These are phyloP conservation scores for Metschnikowia matae DNA, from an alignment of 805 yeast species.

Conservation along the genomic window DNA sequence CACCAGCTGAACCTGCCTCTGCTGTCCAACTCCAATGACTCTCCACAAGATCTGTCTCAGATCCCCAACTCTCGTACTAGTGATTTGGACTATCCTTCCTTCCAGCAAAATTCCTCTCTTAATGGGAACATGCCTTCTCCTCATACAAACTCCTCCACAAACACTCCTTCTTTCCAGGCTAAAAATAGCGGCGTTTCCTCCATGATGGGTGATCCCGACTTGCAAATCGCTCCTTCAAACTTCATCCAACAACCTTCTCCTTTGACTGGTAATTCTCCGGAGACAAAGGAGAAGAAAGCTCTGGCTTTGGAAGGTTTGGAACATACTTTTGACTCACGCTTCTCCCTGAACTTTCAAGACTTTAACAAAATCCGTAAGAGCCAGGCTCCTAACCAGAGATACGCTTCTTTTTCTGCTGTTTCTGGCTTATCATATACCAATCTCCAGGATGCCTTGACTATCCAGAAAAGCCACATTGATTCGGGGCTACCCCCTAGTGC, in stretches of 20 bases:
- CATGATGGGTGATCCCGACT: constrained; percentile 9
- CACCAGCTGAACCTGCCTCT: constrained; percentile 10
- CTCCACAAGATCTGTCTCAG: constrained; percentile 4
- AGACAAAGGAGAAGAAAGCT: constrained; percentile 10
- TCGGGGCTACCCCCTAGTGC: constrained; percentile 25
- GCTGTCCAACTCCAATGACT: constrained; percentile 11
- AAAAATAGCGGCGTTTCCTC: constrained; percentile 2
- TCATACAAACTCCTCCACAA: constrained; percentile 21
- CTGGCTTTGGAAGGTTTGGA: constrained; percentile 1
- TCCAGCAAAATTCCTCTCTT: background rate
- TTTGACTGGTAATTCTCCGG: constrained; percentile 20
- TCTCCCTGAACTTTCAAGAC: constrained; percentile 10
- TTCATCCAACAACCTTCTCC: constrained; percentile 25
- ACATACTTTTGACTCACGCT: constrained; percentile 9
- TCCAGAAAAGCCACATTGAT: constrained; percentile 32
- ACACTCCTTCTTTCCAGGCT: constrained; percentile 22
- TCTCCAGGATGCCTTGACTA: constrained; percentile 39
- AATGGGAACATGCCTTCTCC: constrained; percentile 23
- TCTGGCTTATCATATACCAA: constrained; percentile 57
- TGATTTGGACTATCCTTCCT: background rate
- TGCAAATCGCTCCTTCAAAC: constrained; percentile 8
- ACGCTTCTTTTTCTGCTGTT: constrained; percentile 64
- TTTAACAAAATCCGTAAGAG: constrained; percentile 4
- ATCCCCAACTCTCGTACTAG: background rate
- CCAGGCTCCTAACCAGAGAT: constrained; percentile 28